A percentile compares a stretch with the other conserved stretches of the same genome.
These are phyloP conservation scores for Stentor coeruleus DNA, from an alignment of 73 alveolate genomes.

Conservation along the genomic window DNA sequence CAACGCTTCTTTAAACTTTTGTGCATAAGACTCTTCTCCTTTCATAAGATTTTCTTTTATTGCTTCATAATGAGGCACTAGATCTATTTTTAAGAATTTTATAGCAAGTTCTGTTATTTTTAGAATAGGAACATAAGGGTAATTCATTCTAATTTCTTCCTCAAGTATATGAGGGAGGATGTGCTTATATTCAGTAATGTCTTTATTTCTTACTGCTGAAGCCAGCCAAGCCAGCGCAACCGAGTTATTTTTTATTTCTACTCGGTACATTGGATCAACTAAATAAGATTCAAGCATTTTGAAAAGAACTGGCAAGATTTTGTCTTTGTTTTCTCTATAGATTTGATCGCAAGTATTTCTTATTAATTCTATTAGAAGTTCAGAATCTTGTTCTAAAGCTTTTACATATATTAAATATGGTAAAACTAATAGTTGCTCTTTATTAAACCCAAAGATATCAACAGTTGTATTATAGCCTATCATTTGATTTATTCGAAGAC, in stretches of 20 bases:
- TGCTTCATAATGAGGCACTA: background rate
- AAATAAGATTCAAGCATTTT: background rate
- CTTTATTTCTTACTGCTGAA: background rate
- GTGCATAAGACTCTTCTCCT: background rate
- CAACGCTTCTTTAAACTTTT: background rate
- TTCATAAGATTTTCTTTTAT: background rate
- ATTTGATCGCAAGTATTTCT: background rate
- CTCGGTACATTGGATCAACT: background rate
- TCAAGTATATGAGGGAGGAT: background rate
- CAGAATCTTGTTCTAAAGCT: background rate
- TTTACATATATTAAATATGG: background rate
- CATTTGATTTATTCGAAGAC: background rate
- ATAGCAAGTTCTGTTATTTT: background rate
- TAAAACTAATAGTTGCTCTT: background rate
- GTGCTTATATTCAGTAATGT: background rate
- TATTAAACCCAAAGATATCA: background rate
- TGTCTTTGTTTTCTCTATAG: background rate
- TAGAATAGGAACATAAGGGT: background rate
- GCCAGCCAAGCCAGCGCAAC: background rate
- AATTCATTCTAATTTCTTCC: conserved; percentile 17
- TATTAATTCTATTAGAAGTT: background rate
- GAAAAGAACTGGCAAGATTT: background rate
- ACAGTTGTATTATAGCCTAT: background rate
- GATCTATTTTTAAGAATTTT: conserved; percentile 7
- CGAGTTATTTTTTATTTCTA: background rate